Percentiles rank a stretch among this genome's conserved stretches.
Evolutionary conservation across 163 green algal genomes (phyloP).

Genomic region (Chloromonas sp.): DNA sequence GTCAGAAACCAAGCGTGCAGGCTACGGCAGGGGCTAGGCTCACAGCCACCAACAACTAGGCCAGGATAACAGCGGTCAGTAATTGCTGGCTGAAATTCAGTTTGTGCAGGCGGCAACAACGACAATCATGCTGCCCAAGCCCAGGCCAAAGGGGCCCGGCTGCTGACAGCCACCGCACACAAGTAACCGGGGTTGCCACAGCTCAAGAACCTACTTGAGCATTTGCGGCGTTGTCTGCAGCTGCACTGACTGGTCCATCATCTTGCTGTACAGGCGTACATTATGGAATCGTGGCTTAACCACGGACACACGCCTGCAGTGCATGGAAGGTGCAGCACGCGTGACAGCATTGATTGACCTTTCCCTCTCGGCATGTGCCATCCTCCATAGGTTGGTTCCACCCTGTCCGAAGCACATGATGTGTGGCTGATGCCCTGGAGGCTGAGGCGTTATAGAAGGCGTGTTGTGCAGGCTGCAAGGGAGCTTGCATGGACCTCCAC

Average conservation of each 20-base stretch:
- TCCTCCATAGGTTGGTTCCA: background rate
- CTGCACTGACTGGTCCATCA: slow-evolving; percentile 1
- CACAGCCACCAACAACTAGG: no score
- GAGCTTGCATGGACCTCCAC: no score
- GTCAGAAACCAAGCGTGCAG: background rate
- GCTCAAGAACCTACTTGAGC: background rate
- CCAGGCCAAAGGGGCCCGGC: no score
- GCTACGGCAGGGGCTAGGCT: background rate
- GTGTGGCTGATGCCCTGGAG: no score
- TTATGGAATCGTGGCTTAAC: slow-evolving; percentile 6
- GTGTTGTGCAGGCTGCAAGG: no score
- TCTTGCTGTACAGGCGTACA: slow-evolving; percentile 1
- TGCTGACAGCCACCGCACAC: no score
- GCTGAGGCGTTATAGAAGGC: no score
- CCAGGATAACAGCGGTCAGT: background rate
- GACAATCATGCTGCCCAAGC: no score
- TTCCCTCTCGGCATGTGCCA: background rate
- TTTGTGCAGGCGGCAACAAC: background rate
- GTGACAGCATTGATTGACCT: no score
- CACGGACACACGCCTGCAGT: slow-evolving; percentile 6
- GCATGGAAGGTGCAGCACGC: no score
- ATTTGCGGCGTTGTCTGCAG: slow-evolving; percentile 9
- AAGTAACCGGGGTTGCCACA: no score
- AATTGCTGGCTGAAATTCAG: background rate
- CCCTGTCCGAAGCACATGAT: no score